phyloP scores from a whole-genome alignment of 495 filamentous ascomycete species.

The Aspergillus indologenus region DNA sequence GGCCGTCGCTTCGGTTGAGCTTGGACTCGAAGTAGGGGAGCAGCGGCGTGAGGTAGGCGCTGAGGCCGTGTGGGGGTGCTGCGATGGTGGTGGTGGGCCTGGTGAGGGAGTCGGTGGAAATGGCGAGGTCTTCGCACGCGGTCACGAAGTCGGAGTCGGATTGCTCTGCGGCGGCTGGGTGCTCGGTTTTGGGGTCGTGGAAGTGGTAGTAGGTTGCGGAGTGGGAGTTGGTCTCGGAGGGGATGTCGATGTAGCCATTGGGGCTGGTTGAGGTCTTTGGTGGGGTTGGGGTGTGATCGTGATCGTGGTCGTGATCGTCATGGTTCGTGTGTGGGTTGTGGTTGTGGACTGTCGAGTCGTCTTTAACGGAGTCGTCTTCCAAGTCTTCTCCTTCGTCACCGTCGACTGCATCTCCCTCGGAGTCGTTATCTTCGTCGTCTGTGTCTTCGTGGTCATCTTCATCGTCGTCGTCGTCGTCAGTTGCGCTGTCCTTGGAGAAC shows the following conservation, averaged over 20 bases:
- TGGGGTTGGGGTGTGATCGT: background rate
- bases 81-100: too few relatives aligned
- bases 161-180: background rate
- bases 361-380: background rate
- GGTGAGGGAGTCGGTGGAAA: slow-evolving; percentile 15
- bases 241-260: background rate
- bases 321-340: background rate
- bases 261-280: background rate
- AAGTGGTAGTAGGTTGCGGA: background rate
- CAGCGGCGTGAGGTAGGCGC: slow-evolving; percentile 18
- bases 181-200: background rate
- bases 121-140: slow-evolving; percentile 8
- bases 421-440: background rate
- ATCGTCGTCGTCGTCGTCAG: background rate
- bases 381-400: background rate
- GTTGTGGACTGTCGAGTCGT: background rate
- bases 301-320: background rate
- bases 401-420: background rate
- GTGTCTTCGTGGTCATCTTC: background rate
- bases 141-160: background rate
- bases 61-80: background rate
- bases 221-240: background rate
- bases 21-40: slow-evolving; percentile 28
- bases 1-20: slow-evolving; percentile 18
- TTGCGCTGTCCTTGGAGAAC: background rate